Conservation (phyloP, 2,329 filamentous ascomycete genomes). For the Dendrostoma leiphaemia region DNA sequence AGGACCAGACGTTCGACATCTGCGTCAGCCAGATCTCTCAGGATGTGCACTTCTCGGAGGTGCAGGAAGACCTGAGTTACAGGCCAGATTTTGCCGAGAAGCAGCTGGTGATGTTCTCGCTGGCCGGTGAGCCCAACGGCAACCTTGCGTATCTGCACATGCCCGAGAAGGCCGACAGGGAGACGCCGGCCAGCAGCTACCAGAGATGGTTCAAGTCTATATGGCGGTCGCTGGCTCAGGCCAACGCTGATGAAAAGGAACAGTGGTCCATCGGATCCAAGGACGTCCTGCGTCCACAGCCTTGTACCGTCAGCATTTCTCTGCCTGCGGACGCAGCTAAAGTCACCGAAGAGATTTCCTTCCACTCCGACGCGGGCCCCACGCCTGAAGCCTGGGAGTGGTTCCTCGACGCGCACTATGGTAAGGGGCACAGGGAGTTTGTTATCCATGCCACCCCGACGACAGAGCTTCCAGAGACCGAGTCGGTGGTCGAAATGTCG, state of each 20-base stretch:
- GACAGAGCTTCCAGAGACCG: background rate
- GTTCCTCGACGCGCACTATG: background rate
- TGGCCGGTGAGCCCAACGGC: background rate
- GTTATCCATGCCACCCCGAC: background rate
- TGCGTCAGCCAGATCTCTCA: background rate
- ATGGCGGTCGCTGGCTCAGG: background rate
- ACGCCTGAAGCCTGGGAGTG: constrained; percentile 3
- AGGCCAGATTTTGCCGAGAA: background rate
- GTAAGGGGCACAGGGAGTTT: background rate
- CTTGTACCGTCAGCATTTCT: background rate
- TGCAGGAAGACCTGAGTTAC: background rate
- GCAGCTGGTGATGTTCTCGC: background rate
- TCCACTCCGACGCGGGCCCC: constrained; percentile 1
- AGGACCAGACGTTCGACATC: background rate
- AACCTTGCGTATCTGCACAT: constrained; percentile 5
- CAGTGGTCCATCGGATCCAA: background rate
- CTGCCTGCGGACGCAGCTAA: background rate
- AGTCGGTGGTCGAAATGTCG: background rate
- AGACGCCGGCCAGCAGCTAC: background rate
- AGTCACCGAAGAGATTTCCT: background rate
- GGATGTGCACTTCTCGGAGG: background rate
- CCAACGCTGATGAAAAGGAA: background rate
- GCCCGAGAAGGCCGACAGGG: background rate
- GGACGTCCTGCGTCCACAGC: background rate
- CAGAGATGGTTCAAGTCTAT: constrained; percentile 7